These are phyloP conservation scores for Suillus decipiens DNA, from an alignment of 768 basidiomycete species.

Conservation along the genomic window DNA sequence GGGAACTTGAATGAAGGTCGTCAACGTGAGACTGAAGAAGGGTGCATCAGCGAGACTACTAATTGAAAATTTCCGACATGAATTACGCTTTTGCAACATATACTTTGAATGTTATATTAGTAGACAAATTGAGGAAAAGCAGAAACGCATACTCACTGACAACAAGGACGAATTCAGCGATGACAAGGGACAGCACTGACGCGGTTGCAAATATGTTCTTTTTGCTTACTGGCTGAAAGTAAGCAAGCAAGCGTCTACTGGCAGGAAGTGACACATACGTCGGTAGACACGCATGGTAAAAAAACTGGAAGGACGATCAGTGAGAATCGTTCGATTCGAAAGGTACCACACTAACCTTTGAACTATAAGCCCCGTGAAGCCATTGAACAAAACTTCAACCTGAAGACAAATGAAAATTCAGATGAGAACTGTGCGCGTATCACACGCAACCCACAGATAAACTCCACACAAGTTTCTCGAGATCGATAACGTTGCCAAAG, in stretches of 20 bases:
- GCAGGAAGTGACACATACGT: constrained; percentile 28
- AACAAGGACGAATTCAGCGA: constrained; percentile 39
- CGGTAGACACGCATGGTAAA: constrained; percentile 47
- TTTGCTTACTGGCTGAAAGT: constrained; percentile 43
- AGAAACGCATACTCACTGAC: constrained; percentile 25
- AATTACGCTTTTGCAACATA: constrained; percentile 37
- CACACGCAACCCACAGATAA: constrained; percentile 12
- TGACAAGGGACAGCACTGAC: constrained; percentile 35
- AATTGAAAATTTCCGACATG: neutral
- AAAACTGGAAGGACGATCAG: constrained; percentile 30
- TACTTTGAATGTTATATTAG: constrained; percentile 23
- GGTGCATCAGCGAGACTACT: neutral
- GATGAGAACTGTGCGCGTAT: neutral
- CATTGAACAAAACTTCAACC: constrained; percentile 51
- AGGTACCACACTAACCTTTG: constrained; percentile 31
- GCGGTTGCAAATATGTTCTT: constrained; percentile 39
- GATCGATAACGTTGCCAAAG: constrained; percentile 31
- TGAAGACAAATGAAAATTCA: constrained; percentile 12
- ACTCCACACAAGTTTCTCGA: constrained; percentile 42
- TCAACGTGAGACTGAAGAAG: constrained; percentile 34
- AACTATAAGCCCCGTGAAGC: constrained; percentile 49
- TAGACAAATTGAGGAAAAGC: constrained; percentile 1
- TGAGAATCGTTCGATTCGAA: neutral
- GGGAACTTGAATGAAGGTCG: constrained; percentile 47
- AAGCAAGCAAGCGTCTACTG: constrained; percentile 1